These are phyloP conservation scores for Aureobasidium sp. DNA, from an alignment of 2,329 filamentous ascomycete genomes.

Conservation along the genomic window DNA sequence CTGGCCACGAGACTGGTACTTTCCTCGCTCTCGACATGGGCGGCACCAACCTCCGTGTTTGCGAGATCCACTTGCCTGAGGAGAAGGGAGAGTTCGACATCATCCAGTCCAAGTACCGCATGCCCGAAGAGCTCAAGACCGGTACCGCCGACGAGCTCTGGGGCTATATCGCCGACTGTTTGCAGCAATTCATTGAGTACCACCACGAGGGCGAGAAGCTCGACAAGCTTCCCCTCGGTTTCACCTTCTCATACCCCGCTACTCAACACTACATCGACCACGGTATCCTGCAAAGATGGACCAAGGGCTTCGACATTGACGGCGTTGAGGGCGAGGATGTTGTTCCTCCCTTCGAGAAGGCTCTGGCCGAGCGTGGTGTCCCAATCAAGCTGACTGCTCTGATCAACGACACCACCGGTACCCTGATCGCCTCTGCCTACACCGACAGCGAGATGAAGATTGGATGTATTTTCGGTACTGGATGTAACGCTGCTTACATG, in stretches of 20 bases:
- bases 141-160: constrained; percentile 79
- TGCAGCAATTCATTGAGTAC: constrained; percentile 82
- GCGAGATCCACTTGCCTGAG: constrained; percentile 82
- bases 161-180: constrained; percentile 90
- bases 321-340: constrained; percentile 89
- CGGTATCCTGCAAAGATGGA: constrained; percentile 89
- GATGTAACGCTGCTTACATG: constrained; percentile 98
- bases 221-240: constrained; percentile 70
- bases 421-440: constrained; percentile 91
- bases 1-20: constrained; percentile 78
- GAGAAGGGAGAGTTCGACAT: constrained; percentile 88
- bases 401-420: constrained; percentile 97
- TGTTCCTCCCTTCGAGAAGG: constrained; percentile 77
- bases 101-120: constrained; percentile 90
- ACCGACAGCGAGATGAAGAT: constrained; percentile 91
- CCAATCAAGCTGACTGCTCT: constrained; percentile 89
- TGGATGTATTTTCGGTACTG: constrained; percentile 96
- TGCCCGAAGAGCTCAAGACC: constrained; percentile 88
- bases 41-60: constrained; percentile 90
- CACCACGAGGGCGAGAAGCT: constrained; percentile 65
- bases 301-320: constrained; percentile 91
- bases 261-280: constrained; percentile 91
- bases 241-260: constrained; percentile 94
- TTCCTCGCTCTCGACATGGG: constrained; percentile 92
- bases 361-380: constrained; percentile 59